Evolutionary conservation across 2,329 filamentous ascomycete species (phyloP).

Genomic region (Rhexocercosporidium sp.): DNA sequence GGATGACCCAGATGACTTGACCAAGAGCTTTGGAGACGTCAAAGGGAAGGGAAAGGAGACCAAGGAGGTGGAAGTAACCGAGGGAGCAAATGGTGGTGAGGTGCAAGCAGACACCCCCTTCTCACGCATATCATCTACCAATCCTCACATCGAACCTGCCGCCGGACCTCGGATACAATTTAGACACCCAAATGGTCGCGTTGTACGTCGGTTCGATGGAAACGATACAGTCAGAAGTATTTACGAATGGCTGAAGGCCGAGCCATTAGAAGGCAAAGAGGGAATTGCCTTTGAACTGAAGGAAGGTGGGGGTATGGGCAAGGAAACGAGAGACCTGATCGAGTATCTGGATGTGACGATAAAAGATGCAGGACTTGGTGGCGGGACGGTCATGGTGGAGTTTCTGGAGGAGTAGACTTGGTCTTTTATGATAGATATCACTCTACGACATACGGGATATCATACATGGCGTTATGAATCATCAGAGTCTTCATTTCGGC

Average conservation of each 20-base stretch:
- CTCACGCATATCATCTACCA: conserved; percentile 71
- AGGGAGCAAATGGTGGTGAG: conserved; percentile 41
- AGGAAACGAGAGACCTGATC: conserved; percentile 69
- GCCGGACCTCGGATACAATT: conserved; percentile 86
- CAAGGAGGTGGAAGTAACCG: conserved; percentile 45
- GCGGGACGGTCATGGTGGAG: conserved; percentile 95
- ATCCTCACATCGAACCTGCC: conserved; percentile 79
- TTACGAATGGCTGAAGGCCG: conserved; percentile 96
- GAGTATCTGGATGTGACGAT: conserved; percentile 76
- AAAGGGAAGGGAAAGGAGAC: conserved; percentile 60
- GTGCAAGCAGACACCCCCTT: conserved; percentile 58
- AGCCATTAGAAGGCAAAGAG: conserved; percentile 79
- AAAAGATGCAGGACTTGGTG: conserved; percentile 83
- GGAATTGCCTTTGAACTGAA: conserved; percentile 87
- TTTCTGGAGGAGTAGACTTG: conserved; percentile 63
- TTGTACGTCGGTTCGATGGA: conserved; percentile 84
- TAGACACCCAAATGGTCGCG: conserved; percentile 79
- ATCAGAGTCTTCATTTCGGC: conserved; percentile 15
- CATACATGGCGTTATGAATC: conserved; percentile 18
- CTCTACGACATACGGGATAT: conserved; percentile 5
- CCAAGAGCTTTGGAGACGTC: conserved; percentile 62
- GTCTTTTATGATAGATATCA: not conserved
- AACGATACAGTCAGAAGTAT: conserved; percentile 79
- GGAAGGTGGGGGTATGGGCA: conserved; percentile 66
- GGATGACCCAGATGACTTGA: conserved; percentile 86